Conservation (phyloP, 2,329 filamentous ascomycete genomes). For the Beauveria sp. region DNA sequence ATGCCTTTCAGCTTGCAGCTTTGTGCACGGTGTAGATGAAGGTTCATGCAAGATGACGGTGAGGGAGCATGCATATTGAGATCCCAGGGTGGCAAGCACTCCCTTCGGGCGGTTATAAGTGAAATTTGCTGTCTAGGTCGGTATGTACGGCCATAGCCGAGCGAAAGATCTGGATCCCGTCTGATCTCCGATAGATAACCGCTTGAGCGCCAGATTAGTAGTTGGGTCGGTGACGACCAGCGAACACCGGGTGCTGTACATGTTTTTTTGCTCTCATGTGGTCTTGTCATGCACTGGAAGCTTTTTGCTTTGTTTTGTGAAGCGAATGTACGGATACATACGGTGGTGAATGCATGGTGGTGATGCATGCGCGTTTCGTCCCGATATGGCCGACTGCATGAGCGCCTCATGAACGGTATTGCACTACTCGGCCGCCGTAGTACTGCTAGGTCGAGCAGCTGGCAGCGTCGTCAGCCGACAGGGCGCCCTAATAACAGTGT, state of each 20-base stretch:
- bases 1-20: background rate
- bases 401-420: background rate
- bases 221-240: conserved; percentile 12
- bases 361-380: background rate
- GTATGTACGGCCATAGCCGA: conserved; percentile 5
- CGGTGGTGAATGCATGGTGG: background rate
- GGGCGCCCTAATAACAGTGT: background rate
- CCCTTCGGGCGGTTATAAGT: background rate
- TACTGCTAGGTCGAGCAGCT: background rate
- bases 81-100: background rate
- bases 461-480: background rate
- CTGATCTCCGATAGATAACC: conserved; percentile 7
- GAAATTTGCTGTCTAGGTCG: background rate
- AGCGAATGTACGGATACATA: background rate
- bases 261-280: background rate
- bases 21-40: background rate
- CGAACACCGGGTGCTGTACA: conserved; percentile 10
- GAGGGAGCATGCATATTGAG: background rate
- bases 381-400: background rate
- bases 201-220: conserved; percentile 11
- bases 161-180: conserved; percentile 10
- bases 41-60: background rate
- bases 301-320: background rate
- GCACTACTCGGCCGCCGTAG: background rate
- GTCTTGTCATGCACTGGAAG: too few relatives aligned